phyloP scores from a whole-genome alignment of 352 stramenopile genomes.

The Globisporangium cylindrosporum region DNA sequence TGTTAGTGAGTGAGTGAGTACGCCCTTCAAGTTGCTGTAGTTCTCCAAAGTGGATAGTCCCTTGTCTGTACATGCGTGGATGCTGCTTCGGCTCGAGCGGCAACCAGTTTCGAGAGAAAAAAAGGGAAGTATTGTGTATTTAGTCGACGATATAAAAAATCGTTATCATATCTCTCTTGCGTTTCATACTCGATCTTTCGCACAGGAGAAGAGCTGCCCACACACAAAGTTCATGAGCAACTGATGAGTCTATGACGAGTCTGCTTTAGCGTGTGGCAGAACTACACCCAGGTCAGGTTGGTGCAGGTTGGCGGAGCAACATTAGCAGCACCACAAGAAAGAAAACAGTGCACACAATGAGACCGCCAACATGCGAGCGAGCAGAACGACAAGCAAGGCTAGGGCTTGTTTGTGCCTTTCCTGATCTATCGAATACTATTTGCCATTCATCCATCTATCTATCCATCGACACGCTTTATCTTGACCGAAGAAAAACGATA shows the following conservation, averaged over 20 bases:
- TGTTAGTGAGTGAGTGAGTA: not conserved
- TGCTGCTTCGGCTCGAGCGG: not conserved
- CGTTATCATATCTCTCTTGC: not conserved
- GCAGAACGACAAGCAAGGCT: not conserved
- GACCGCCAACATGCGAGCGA: not conserved
- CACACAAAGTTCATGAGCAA: not conserved
- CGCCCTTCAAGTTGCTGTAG: not conserved
- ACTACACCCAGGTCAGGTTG: not conserved
- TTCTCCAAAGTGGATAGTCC: not conserved
- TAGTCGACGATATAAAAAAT: not conserved
- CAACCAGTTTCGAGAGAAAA: not conserved
- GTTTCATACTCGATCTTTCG: not conserved
- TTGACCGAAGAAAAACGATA: not conserved
- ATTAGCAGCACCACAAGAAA: not conserved
- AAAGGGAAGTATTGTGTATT: not conserved
- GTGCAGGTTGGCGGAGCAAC: not conserved
- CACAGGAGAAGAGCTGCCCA: not conserved
- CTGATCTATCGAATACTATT: constrained; percentile 3
- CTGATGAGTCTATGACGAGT: not conserved
- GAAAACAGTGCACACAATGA: not conserved
- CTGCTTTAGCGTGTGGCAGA: not conserved
- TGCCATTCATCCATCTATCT: not conserved
- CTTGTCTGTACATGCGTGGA: not conserved
- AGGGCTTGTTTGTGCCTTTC: not conserved
- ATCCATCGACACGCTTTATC: not conserved